Evolutionary conservation across 768 basidiomycete genomes (phyloP).

Genomic region (Rhodotorula paludigena): DNA sequence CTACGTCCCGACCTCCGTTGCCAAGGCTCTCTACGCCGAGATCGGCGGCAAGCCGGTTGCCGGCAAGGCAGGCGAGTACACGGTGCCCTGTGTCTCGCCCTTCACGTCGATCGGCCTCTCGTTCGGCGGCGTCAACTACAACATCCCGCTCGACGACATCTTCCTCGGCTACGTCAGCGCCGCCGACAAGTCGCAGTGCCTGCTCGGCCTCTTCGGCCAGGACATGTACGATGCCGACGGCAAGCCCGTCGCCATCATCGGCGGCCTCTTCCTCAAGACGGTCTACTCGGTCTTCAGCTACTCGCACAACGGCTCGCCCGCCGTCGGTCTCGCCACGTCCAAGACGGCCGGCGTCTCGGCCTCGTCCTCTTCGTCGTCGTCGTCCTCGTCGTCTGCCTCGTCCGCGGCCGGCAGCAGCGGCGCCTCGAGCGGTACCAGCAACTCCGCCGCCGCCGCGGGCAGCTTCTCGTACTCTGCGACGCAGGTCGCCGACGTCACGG

Average conservation of each 20-base stretch:
- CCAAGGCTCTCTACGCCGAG: conserved; percentile 25
- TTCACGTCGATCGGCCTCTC: conserved; percentile 25
- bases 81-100: conserved; percentile 31
- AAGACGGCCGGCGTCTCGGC: conserved; percentile 22
- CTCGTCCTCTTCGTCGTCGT: not conserved
- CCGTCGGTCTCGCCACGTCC: conserved; percentile 36
- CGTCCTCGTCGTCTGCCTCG: not conserved
- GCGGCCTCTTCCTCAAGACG: conserved; percentile 28
- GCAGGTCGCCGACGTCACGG: conserved; percentile 19
- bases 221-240: conserved; percentile 35
- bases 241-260: conserved; percentile 25
- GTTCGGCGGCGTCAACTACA: conserved; percentile 29
- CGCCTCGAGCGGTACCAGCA: not conserved
- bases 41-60: conserved; percentile 26
- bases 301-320: conserved; percentile 34
- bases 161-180: conserved; percentile 35
- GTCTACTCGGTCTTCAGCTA: conserved; percentile 37
- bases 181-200: conserved; percentile 15
- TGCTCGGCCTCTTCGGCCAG: conserved; percentile 32
- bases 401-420: not conserved
- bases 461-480: conserved; percentile 19
- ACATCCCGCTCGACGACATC: conserved; percentile 33
- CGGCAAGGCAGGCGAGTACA: conserved; percentile 18
- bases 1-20: conserved; percentile 33
- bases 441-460: not conserved